phyloP scores from a whole-genome alignment of 2,329 filamentous ascomycete genomes.

The Colletotrichum kahawae region DNA sequence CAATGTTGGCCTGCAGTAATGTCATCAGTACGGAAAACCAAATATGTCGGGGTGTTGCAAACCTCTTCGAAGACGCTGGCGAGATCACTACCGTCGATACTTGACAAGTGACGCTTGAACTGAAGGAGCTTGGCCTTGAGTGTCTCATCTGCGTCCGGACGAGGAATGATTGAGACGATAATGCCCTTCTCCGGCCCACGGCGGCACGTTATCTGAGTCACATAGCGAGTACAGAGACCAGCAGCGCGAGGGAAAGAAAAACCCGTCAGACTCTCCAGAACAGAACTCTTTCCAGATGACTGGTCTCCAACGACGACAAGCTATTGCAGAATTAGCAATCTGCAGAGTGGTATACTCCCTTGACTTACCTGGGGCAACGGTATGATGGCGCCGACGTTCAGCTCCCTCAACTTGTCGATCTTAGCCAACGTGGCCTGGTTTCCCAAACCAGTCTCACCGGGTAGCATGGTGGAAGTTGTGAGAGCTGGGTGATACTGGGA shows the following conservation, averaged over 20 bases:
- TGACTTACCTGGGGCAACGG: constrained; percentile 35
- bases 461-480: not conserved
- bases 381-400: constrained; percentile 40
- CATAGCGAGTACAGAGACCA: no score
- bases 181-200: constrained; percentile 38
- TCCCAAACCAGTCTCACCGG: not conserved
- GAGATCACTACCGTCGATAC: constrained; percentile 34
- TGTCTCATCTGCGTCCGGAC: constrained; percentile 18
- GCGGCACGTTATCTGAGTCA: constrained; percentile 29
- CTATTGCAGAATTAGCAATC: constrained; percentile 42
- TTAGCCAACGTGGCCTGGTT: not conserved
- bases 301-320: constrained; percentile 88
- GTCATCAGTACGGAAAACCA: constrained; percentile 16
- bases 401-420: constrained; percentile 47
- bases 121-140: constrained; percentile 20
- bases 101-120: constrained; percentile 32
- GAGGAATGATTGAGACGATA: constrained; percentile 47
- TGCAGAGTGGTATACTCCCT: not conserved
- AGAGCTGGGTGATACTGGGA: not conserved
- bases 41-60: constrained; percentile 33
- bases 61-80: constrained; percentile 36
- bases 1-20: constrained; percentile 39
- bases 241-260: no score
- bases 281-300: constrained; percentile 84
- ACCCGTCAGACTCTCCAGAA: constrained; percentile 63